Base-by-base conservation (phyloP, 257 asterid genomes). In the Salvia rosmarinus region DNA sequence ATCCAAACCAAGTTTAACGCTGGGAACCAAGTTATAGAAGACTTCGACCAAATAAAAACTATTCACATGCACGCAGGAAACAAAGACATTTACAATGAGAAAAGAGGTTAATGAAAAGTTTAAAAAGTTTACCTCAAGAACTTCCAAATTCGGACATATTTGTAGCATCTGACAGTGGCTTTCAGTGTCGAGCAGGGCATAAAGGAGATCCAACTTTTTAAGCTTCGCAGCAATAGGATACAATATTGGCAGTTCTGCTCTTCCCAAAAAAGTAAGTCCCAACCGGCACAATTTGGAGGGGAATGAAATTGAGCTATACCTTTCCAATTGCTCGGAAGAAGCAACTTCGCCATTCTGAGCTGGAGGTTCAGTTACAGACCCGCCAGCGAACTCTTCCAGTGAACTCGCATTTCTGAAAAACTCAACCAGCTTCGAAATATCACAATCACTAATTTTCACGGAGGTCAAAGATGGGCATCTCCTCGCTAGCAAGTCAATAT, bases 351-450 rank as follows among this genome's bases (percentile, higher is more conserved):
- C 84, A 52, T 42, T 46, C 72, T 68, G 82, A 20, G 58, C 81
- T 64, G 64, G 75, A 11, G 79, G 80, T 70, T 74, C 85, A 64
- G 72, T 70, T 54, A 80, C 69, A 19, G 83, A 74, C 47, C 91
- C 91, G 21, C 91, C 91, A 23, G 80, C 84, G 76, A 86, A 86
- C 83, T 84, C 92, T 70, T 82, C 89, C 77, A 86, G 69, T 0
- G 79, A 76, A 20, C 66, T 7, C 32, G 89, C 84, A 28, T 85
- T 82, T 74, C 69, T 72, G 80, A 86, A 86, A 72, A 84, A 80
- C 6, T 73, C 84, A 56, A 71, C 67, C 19, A 86, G 84, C 46
- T 77, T 51, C 9, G 80, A 78, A 68, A 86, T 72, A 74, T 86
- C 91, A 68, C 82, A 78, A 19, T 86, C 91, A 37, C 84, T 80